Conservation (phyloP, 2,329 filamentous ascomycete species). For the Pseudogymnoascus sp. region DNA sequence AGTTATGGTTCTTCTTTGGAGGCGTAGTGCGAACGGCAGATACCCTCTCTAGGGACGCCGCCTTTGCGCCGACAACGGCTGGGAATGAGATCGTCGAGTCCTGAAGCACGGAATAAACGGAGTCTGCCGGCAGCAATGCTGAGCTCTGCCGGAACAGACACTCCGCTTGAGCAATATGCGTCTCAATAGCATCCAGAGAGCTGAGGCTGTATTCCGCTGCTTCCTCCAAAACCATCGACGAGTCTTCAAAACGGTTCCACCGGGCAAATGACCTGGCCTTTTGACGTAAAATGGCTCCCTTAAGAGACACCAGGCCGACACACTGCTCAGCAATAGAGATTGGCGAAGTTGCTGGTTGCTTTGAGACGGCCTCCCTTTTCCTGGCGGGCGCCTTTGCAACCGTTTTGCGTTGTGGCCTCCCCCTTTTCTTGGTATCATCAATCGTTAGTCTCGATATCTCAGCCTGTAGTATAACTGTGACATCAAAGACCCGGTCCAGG, state of each 20-base stretch:
- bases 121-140: conserved; percentile 66
- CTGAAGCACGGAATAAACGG: conserved; percentile 80
- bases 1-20: conserved; percentile 14
- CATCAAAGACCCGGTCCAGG: conserved; percentile 17
- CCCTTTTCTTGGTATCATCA: conserved; percentile 27
- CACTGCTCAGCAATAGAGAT: conserved; percentile 26
- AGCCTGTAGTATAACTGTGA: conserved; percentile 16
- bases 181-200: conserved; percentile 35
- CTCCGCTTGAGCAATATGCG: conserved; percentile 57
- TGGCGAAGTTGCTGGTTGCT: conserved; percentile 17
- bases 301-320: conserved; percentile 33
- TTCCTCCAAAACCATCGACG: conserved; percentile 46
- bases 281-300: conserved; percentile 41
- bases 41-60: conserved; percentile 19
- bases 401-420: conserved; percentile 24
- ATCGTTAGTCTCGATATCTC: conserved; percentile 24
- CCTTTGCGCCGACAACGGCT: conserved; percentile 40
- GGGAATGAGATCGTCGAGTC: conserved; percentile 90
- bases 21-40: conserved; percentile 19
- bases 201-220: conserved; percentile 38
- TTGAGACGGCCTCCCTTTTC: conserved; percentile 12
- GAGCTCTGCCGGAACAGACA: conserved; percentile 61
- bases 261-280: conserved; percentile 40
- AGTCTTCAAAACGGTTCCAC: conserved; percentile 43
- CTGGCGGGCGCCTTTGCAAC: conserved; percentile 22